These are phyloP conservation scores for Axilococcus clingmanii DNA, from an alignment of 139 green algal genomes.

Conservation along the genomic window DNA sequence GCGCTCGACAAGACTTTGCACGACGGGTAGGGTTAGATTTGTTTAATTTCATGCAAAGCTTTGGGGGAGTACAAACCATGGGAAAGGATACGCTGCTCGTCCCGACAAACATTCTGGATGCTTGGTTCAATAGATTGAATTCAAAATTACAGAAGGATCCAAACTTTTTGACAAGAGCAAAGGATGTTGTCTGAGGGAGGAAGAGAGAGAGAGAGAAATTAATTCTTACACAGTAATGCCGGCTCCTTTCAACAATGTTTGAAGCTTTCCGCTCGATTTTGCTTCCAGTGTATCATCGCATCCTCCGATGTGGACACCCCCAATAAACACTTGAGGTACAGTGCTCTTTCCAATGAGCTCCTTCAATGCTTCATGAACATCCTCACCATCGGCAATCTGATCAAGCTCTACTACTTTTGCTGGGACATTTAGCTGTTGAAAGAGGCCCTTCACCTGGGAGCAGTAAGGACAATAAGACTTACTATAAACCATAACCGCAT, in stretches of 20 bases:
- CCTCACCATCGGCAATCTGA: conserved; percentile 46
- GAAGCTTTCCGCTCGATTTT: conserved; percentile 33
- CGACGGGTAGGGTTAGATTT: conserved; percentile 39
- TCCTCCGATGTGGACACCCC: conserved; percentile 53
- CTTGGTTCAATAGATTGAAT: conserved; percentile 27
- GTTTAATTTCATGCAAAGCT: conserved; percentile 35
- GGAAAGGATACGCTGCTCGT: conserved; percentile 27
- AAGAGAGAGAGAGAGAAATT: not conserved
- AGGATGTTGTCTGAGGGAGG: conserved; percentile 5
- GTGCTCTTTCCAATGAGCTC: conserved; percentile 43
- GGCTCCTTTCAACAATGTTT: conserved; percentile 25
- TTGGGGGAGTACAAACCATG: conserved; percentile 14
- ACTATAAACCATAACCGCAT: conserved; percentile 33
- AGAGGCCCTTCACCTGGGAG: conserved; percentile 52
- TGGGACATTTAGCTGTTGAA: conserved; percentile 37
- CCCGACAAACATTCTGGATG: conserved; percentile 26
- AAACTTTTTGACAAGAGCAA: conserved; percentile 26
- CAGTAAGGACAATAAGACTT: conserved; percentile 20
- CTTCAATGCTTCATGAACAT: conserved; percentile 47
- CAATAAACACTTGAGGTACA: conserved; percentile 78
- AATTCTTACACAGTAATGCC: conserved; percentile 11
- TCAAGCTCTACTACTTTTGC: conserved; percentile 57
- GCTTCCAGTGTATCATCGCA: conserved; percentile 54
- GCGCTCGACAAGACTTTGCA: conserved; percentile 41
- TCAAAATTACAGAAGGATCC: conserved; percentile 23